A percentile compares a stretch with the other conserved stretches of the same genome.
Conservation (phyloP, 257 asterid genomes). For the Apocynum venetum region DNA sequence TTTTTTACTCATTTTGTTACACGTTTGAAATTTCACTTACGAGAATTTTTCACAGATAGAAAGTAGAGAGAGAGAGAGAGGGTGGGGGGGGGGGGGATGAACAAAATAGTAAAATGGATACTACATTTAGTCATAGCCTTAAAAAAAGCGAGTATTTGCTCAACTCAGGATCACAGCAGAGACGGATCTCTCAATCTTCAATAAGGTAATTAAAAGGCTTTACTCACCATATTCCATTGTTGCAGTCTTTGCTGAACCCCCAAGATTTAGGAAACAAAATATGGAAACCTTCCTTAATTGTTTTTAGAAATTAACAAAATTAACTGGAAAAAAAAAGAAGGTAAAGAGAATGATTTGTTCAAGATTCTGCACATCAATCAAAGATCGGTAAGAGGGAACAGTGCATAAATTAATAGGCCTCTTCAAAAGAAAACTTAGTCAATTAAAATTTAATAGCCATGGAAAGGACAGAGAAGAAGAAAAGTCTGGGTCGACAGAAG, state of each 20-base stretch:
- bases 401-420: not conserved
- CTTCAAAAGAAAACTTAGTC: not conserved
- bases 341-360: not conserved
- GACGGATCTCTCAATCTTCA: no score
- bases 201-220: no score
- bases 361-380: not conserved
- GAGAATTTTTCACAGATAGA: no score
- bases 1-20: no score
- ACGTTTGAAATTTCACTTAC: no score
- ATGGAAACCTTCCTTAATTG: not conserved
- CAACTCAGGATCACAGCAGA: no score
- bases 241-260: not conserved
- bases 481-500: conserved; percentile 10
- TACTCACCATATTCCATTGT: no score
- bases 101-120: no score
- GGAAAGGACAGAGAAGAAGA: conserved; percentile 4
- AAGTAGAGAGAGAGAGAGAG: no score
- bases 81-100: no score
- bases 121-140: no score
- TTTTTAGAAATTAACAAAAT: not conserved
- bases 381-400: not conserved
- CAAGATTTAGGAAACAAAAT: not conserved
- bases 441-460: not conserved
- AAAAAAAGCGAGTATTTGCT: no score
- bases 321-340: not conserved